Percentiles rank a stretch among this genome's conserved stretches.
phyloP scores from a whole-genome alignment of 345 rosid genomes.

The Luvunga scandens region DNA sequence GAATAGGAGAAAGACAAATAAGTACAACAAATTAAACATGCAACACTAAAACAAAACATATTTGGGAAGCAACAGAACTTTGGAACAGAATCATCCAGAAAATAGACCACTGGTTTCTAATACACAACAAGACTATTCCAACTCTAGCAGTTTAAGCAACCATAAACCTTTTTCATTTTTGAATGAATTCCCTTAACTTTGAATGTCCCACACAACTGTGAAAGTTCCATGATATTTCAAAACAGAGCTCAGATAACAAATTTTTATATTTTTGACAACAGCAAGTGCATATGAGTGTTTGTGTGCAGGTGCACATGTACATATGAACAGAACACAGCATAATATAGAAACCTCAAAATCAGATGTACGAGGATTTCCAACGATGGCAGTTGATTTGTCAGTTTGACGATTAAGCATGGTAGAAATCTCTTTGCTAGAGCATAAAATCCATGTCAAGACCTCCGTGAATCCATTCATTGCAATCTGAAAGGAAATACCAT shows the following conservation, averaged over 20 bases:
- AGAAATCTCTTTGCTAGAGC: constrained; percentile 70
- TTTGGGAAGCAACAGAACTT: background rate
- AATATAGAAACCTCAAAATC: constrained; percentile 80
- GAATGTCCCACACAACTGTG: background rate
- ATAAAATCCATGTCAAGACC: constrained; percentile 77
- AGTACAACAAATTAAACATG: background rate
- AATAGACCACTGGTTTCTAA: background rate
- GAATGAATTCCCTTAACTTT: background rate
- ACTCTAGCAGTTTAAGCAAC: background rate
- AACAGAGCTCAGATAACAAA: background rate
- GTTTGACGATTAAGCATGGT: constrained; percentile 62
- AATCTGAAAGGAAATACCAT: constrained; percentile 39
- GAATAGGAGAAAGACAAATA: background rate
- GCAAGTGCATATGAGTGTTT: no score
- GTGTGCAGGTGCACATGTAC: background rate
- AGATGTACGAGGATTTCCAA: constrained; percentile 82
- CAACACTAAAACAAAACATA: background rate
- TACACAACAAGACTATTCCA: background rate
- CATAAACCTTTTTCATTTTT: background rate
- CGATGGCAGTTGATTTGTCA: constrained; percentile 57
- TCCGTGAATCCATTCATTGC: constrained; percentile 77
- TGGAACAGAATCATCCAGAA: background rate
- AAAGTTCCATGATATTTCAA: background rate
- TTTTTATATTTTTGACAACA: background rate
- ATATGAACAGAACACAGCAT: background rate